Evolutionary conservation across 345 rosid species (phyloP), one percentile per base, ranked within the genome.

Genomic region (Populus ilicifolia): DNA sequence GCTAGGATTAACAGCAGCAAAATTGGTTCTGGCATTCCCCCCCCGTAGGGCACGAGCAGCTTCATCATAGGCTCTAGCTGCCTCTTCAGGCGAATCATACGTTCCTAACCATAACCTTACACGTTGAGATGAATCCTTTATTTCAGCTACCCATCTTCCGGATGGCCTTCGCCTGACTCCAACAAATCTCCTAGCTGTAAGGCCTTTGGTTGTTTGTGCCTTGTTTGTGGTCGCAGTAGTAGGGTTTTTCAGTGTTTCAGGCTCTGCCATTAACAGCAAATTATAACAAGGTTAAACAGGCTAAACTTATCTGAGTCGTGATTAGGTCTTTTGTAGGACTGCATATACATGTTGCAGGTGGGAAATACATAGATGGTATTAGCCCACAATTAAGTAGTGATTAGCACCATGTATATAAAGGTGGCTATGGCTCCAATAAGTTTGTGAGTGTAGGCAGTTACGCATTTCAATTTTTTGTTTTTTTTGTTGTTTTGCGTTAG

Each of bases 101-200:
- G 94, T 90, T 46, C 94, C 94, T 0, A 90, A 85, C 94, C 94
- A 90, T 36, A 90, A 70, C 52, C 94, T 79, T 21, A 87, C 91
- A 5, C 88, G 87, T 38, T 89, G 94, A 13, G 94, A 87, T 0
- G 94, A 88, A 81, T 90, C 94, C 84, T 90, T 90, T 77, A 90
- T 90, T 75, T 90, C 94, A 1, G 92, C 92, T 9, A 90, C 94
- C 94, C 94, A 90, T 82, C 90, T 81, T 12, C 94, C 94, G 0
- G 92, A 90, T 0, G 94, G 94, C 52, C 94, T 84, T 78, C 88
- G 91, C 83, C 92, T 69, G 29, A 89, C 94, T 6, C 92, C 94
- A 0, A 90, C 91, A 50, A 86, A 90, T 72, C 91, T 81, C 8
- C 94, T 85, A 54, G 38, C 62, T 0, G 68, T 18, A 27, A 43